A percentile compares a stretch with the other conserved stretches of the same genome.
Evolutionary conservation across 768 basidiomycete species (phyloP).

Genomic region (Brasilioporus rufonigricans): DNA sequence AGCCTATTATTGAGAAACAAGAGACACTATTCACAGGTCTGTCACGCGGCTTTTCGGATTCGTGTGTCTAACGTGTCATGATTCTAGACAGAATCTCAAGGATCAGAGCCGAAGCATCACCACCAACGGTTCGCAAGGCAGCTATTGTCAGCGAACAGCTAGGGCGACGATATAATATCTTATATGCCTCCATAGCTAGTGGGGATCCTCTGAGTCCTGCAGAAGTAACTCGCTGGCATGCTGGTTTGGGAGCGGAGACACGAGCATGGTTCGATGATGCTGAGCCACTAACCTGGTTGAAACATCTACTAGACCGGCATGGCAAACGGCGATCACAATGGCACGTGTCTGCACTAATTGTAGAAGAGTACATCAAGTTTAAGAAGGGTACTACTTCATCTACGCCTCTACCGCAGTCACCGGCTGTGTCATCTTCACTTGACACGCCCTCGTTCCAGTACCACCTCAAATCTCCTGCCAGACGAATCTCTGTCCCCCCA

Average conservation of each 20-base stretch:
- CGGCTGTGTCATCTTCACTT: constrained; percentile 13
- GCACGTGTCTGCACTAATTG: constrained; percentile 65
- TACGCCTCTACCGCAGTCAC: constrained; percentile 14
- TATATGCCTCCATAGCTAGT: constrained; percentile 40
- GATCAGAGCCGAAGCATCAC: constrained; percentile 48
- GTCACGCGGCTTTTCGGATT: constrained; percentile 8
- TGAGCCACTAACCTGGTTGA: constrained; percentile 75
- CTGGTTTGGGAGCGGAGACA: constrained; percentile 44
- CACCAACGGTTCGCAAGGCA: constrained; percentile 61
- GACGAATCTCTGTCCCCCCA: constrained; percentile 32
- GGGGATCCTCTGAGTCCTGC: constrained; percentile 42
- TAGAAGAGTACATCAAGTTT: constrained; percentile 61
- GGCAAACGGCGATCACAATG: constrained; percentile 47
- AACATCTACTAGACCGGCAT: constrained; percentile 55
- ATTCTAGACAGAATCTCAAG: constrained; percentile 54
- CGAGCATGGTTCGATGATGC: constrained; percentile 55
- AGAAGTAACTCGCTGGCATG: constrained; percentile 59
- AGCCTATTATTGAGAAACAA: constrained; percentile 53
- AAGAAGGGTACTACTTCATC: constrained; percentile 28
- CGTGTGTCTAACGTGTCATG: background rate
- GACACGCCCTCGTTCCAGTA: constrained; percentile 11
- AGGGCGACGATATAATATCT: constrained; percentile 58
- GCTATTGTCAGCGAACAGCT: constrained; percentile 64
- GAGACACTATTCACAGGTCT: constrained; percentile 57
- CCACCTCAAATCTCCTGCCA: constrained; percentile 10